A percentile compares a stretch with the other conserved stretches of the same genome.
Evolutionary conservation across 129 eudicot species (phyloP).

Genomic region (Ambrosia trifida): DNA sequence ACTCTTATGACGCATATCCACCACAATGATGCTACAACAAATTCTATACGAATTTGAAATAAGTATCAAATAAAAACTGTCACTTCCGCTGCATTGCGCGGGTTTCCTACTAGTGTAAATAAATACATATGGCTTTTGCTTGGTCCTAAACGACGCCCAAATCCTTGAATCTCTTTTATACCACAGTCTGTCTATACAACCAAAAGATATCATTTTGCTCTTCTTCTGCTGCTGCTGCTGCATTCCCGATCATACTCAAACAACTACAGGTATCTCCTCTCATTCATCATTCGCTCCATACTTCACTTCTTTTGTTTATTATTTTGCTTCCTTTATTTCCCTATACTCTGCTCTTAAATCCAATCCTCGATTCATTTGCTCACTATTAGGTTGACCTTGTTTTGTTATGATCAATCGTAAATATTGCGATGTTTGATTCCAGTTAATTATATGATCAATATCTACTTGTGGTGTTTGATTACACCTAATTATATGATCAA

Average conservation of each 20-base stretch:
- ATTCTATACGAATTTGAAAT: too few relatives aligned
- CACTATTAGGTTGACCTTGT: constrained; percentile 18
- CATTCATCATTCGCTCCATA: background rate
- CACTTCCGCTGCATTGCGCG: too few relatives aligned
- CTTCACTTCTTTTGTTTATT: background rate
- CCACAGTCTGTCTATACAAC: too few relatives aligned
- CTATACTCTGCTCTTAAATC: constrained; percentile 6
- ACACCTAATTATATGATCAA: too few relatives aligned
- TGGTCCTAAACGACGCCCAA: constrained; percentile 25
- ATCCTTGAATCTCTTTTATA: constrained; percentile 5
- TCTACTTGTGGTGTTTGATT: background rate
- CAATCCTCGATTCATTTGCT: background rate
- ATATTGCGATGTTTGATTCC: too few relatives aligned
- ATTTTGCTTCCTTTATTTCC: constrained; percentile 6
- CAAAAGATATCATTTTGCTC: too few relatives aligned
- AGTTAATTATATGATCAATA: background rate
- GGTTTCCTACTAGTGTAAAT: too few relatives aligned
- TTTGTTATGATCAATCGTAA: too few relatives aligned
- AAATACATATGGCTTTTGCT: constrained; percentile 17
- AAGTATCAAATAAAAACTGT: too few relatives aligned
- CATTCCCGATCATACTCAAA: constrained; percentile 9
- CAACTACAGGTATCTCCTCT: constrained; percentile 19
- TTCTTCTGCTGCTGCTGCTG: background rate
- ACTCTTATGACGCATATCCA: too few relatives aligned
- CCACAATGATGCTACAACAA: too few relatives aligned